phyloP scores from a whole-genome alignment of 73 alveolate genomes.

The Breviolum minutum region DNA sequence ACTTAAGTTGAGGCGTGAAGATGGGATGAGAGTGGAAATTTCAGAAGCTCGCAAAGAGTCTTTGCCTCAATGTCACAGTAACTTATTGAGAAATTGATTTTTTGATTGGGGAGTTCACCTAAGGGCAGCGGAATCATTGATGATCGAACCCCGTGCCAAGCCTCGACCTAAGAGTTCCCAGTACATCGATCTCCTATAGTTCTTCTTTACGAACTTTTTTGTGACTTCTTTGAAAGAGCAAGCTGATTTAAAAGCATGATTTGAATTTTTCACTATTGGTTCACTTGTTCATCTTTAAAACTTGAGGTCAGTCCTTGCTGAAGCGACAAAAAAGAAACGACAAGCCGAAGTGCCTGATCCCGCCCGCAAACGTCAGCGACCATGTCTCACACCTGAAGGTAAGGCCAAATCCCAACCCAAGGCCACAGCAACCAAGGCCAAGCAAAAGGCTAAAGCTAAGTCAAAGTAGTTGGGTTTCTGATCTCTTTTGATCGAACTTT shows the following conservation, averaged over 20 bases:
- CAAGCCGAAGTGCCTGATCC: neutral
- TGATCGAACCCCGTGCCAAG: neutral
- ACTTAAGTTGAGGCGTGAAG: neutral
- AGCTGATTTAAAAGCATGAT: no score
- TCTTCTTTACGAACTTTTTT: neutral
- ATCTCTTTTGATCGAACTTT: neutral
- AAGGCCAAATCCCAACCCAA: neutral
- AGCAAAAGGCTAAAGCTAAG: neutral
- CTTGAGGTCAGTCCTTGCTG: neutral
- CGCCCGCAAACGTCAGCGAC: neutral
- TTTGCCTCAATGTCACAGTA: neutral
- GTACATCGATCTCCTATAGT: no score
- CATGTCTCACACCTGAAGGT: neutral
- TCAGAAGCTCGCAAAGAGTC: neutral
- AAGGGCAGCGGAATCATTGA: slow-evolving; percentile 5
- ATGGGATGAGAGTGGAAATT: neutral
- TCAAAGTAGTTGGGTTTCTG: neutral
- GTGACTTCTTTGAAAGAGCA: neutral
- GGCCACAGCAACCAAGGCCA: slow-evolving; percentile 21
- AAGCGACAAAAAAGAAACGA: neutral
- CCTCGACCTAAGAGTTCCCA: no score
- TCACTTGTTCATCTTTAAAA: neutral
- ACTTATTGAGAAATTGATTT: neutral
- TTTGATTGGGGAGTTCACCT: neutral
- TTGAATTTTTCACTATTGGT: no score